These are phyloP conservation scores for Fusarium nematophilum DNA, from an alignment of 2,329 filamentous ascomycete species.

Conservation along the genomic window DNA sequence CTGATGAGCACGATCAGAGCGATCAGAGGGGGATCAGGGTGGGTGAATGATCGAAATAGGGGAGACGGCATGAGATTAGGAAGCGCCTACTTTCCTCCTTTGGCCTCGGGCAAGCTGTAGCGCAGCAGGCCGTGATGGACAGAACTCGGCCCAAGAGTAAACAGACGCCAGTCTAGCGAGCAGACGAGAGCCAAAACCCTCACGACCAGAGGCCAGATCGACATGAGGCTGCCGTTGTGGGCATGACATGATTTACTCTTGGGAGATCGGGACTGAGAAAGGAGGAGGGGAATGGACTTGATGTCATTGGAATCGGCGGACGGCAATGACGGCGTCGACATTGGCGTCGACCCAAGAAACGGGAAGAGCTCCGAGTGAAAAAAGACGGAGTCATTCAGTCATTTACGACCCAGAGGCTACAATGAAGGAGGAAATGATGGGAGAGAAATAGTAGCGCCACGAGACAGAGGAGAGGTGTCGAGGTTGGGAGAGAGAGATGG, in stretches of 20 bases:
- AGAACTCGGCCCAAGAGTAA: conserved; percentile 12
- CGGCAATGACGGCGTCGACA: conserved; percentile 14
- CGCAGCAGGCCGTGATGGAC: background rate
- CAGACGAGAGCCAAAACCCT: conserved; percentile 5
- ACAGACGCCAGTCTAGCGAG: conserved; percentile 1
- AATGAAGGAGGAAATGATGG: no score
- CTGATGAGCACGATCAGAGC: conserved; percentile 5
- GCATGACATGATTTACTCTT: conserved; percentile 10
- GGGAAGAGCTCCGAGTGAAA: conserved; percentile 7
- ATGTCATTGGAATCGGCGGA: conserved; percentile 33
- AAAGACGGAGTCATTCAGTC: conserved; percentile 16
- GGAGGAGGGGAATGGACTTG: conserved; percentile 12
- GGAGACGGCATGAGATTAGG: conserved; percentile 5
- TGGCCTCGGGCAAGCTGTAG: conserved; percentile 3
- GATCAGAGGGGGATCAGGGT: conserved; percentile 10
- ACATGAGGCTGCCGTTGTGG: conserved; percentile 13
- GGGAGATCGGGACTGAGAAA: conserved; percentile 21
- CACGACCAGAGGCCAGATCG: conserved; percentile 18
- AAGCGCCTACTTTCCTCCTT: conserved; percentile 11
- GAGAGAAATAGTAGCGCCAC: conserved; percentile 27
- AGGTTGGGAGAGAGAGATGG: conserved; percentile 13
- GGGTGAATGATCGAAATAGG: conserved; percentile 28
- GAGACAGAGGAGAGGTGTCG: conserved; percentile 10
- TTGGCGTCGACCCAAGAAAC: conserved; percentile 11
- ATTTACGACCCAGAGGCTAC: no score